phyloP scores from a whole-genome alignment of 192 early-diverging fungal species.

The Nowakowskiella sp. region DNA sequence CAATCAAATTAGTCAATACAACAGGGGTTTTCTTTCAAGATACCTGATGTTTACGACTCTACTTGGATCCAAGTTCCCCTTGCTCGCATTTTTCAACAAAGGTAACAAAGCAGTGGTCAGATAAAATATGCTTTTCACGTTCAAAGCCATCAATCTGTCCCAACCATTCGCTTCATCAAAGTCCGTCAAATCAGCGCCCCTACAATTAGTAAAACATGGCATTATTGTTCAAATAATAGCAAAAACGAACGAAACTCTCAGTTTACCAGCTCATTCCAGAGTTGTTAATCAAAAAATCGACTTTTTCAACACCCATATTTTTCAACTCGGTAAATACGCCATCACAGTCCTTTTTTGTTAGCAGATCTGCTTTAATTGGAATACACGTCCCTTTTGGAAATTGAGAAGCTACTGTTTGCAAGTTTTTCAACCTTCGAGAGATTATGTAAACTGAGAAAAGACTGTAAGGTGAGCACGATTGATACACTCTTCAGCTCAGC shows the following conservation, averaged over 20 bases:
- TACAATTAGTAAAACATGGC: slow-evolving; percentile 47
- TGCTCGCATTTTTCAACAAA: slow-evolving; percentile 52
- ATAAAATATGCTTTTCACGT: slow-evolving; percentile 73
- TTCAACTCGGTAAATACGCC: slow-evolving; percentile 46
- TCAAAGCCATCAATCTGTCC: slow-evolving; percentile 69
- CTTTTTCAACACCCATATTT: slow-evolving; percentile 31
- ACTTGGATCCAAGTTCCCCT: slow-evolving; percentile 42
- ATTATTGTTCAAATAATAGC: slow-evolving; percentile 18
- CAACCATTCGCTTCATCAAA: slow-evolving; percentile 46
- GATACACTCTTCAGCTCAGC: not conserved
- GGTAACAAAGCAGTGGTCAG: slow-evolving; percentile 71
- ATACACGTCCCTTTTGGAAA: slow-evolving; percentile 57
- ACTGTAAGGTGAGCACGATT: not conserved
- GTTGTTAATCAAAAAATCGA: slow-evolving; percentile 87
- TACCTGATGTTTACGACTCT: slow-evolving; percentile 89
- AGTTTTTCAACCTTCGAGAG: slow-evolving; percentile 54
- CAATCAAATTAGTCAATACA: not conserved
- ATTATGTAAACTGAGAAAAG: slow-evolving; percentile 69
- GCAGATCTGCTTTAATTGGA: slow-evolving; percentile 65
- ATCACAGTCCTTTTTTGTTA: slow-evolving; percentile 45
- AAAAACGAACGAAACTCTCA: not conserved
- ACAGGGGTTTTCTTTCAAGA: slow-evolving; percentile 55
- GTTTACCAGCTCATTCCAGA: slow-evolving; percentile 40
- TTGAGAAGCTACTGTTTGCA: slow-evolving; percentile 27
- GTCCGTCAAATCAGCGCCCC: slow-evolving; percentile 29